A percentile compares a stretch with the other conserved stretches of the same genome.
These are phyloP conservation scores for Hymenotorrendiella dingleyae DNA, from an alignment of 2,329 filamentous ascomycete species.

Conservation along the genomic window DNA sequence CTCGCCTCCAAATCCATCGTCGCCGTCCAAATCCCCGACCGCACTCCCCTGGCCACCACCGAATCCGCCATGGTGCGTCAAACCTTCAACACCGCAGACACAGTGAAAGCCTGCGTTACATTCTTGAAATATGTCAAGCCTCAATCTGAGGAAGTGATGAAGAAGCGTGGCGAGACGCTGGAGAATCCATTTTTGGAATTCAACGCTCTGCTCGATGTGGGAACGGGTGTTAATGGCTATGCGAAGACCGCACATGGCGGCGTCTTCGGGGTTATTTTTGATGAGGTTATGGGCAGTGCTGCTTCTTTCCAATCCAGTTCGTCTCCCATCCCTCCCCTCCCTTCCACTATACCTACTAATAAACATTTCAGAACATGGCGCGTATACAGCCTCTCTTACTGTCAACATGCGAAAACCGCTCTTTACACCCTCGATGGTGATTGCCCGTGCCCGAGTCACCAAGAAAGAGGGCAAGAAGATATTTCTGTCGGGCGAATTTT, in stretches of 20 bases:
- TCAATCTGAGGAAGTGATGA: neutral
- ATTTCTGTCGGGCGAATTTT: slow-evolving; percentile 21
- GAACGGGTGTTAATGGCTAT: slow-evolving; percentile 23
- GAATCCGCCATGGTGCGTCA: slow-evolving; percentile 26
- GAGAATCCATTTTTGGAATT: slow-evolving; percentile 27
- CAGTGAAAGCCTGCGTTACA: slow-evolving; percentile 24
- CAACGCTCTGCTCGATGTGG: slow-evolving; percentile 24
- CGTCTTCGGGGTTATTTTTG: slow-evolving; percentile 26
- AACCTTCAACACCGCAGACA: slow-evolving; percentile 23
- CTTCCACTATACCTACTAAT: neutral
- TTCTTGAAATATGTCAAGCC: slow-evolving; percentile 16
- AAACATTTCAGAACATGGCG: slow-evolving; percentile 19
- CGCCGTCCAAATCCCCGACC: slow-evolving; percentile 21
- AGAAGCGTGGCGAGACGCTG: slow-evolving; percentile 6
- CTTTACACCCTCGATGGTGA: slow-evolving; percentile 22
- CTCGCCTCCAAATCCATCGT: slow-evolving; percentile 20
- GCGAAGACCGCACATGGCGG: slow-evolving; percentile 28
- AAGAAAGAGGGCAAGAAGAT: slow-evolving; percentile 27
- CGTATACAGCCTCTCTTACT: slow-evolving; percentile 26
- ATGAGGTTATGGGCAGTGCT: slow-evolving; percentile 31
- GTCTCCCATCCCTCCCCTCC: slow-evolving; percentile 11
- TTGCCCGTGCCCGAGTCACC: slow-evolving; percentile 24
- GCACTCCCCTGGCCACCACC: slow-evolving; percentile 22
- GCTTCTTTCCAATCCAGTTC: slow-evolving; percentile 24
- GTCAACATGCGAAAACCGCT: slow-evolving; percentile 25